Evolutionary conservation across 164 flowering plant genomes (phyloP).

Genomic region (Chloranthus sessilifolius): DNA sequence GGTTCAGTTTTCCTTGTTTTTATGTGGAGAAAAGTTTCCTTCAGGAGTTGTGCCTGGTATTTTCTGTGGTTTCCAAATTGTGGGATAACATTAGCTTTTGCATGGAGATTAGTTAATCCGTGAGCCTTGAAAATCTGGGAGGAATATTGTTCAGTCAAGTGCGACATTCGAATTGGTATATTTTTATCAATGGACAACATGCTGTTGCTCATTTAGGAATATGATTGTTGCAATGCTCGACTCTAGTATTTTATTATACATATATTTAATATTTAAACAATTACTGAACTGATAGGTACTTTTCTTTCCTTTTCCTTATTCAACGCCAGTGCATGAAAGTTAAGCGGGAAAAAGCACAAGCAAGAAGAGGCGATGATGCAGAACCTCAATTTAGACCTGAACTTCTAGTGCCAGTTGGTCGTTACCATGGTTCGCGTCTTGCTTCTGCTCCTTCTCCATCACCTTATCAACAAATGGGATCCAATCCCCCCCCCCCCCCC

Average conservation of each 20-base stretch:
- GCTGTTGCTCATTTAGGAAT: not conserved
- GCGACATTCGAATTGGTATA: no score
- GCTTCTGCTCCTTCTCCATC: slow-evolving; percentile 72
- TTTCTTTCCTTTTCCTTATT: slow-evolving; percentile 4
- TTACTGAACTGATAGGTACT: no score
- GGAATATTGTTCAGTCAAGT: no score
- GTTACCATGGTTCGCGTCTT: slow-evolving; percentile 78
- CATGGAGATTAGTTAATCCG: no score
- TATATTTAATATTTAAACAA: no score
- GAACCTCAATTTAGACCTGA: slow-evolving; percentile 60
- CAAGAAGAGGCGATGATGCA: slow-evolving; percentile 75
- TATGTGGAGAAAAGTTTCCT: no score
- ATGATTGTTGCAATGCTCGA: not conserved
- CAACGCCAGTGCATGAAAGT: slow-evolving; percentile 85
- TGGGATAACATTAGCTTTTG: no score
- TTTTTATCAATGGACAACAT: not conserved
- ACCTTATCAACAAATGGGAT: slow-evolving; percentile 45
- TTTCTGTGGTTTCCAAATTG: no score
- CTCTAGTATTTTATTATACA: not conserved
- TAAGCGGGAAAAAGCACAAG: slow-evolving; percentile 74
- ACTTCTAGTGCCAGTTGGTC: slow-evolving; percentile 62
- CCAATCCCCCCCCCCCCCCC: no score
- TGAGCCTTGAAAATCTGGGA: no score
- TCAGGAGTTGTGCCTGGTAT: no score
- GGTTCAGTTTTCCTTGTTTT: no score